Conservation (phyloP, 2,329 filamentous ascomycete species). For the Nemania sp. region DNA sequence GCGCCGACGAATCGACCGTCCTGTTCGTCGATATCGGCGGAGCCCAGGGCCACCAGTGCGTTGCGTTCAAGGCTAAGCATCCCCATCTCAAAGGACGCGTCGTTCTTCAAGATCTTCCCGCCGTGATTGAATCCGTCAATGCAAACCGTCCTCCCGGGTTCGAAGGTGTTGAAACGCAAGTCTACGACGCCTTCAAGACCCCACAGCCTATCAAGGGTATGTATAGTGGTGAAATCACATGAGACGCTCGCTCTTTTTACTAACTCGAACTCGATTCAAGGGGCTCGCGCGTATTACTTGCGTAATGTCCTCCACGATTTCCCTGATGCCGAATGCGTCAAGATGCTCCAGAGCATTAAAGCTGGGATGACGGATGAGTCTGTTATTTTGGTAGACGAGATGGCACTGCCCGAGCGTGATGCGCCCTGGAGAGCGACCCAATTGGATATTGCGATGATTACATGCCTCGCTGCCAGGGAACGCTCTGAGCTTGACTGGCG, state of each 20-base stretch:
- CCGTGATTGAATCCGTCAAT: not conserved
- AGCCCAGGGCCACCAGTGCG: not conserved
- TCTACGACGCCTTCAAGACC: not conserved
- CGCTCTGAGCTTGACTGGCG: constrained; percentile 23
- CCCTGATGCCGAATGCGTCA: constrained; percentile 19
- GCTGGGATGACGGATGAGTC: constrained; percentile 23
- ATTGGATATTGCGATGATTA: constrained; percentile 24
- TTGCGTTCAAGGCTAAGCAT: not conserved
- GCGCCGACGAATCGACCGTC: not conserved
- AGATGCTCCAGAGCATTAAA: constrained; percentile 27
- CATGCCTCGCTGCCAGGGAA: constrained; percentile 19
- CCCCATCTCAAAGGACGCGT: not conserved
- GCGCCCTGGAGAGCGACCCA: constrained; percentile 24
- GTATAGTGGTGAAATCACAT: not conserved
- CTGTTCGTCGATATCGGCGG: not conserved
- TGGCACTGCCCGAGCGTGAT: constrained; percentile 25
- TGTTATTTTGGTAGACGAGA: constrained; percentile 27
- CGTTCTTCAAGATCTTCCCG: not conserved
- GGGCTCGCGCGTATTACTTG: constrained; percentile 29
- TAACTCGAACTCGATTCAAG: constrained; percentile 1
- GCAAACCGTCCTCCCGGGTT: not conserved
- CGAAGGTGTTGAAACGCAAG: not conserved
- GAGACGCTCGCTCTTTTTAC: not conserved
- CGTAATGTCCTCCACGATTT: constrained; percentile 28
- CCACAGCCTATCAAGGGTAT: not conserved